A percentile compares a stretch with the other conserved stretches of the same genome.
phyloP scores from a whole-genome alignment of 441 rosid genomes.

The Breynia disticha region DNA sequence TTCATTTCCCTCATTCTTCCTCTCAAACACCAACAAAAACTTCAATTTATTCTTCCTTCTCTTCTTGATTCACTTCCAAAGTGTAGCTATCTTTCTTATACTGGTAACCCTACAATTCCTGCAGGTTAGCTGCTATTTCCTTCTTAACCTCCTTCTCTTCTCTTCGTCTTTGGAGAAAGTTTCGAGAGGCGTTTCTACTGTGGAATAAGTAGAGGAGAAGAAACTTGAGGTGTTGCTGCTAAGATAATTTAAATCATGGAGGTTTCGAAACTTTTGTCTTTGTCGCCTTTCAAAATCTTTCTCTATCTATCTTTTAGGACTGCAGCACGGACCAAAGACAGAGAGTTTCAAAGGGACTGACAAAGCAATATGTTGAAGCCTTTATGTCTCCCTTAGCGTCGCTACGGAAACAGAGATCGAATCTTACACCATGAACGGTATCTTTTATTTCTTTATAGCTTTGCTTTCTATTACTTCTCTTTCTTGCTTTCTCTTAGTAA shows the following conservation, averaged over 20 bases:
- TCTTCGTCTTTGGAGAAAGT: slow-evolving; percentile 33
- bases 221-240: slow-evolving; percentile 11
- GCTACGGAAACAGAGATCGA: too few relatives aligned
- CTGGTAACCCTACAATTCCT: not conserved
- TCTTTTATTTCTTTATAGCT: slow-evolving; percentile 12
- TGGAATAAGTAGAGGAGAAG: slow-evolving; percentile 32
- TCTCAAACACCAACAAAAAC: not conserved
- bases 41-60: slow-evolving; percentile 6
- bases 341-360: too few relatives aligned
- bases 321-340: too few relatives aligned
- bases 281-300: slow-evolving; percentile 17
- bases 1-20: slow-evolving; percentile 37
- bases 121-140: too few relatives aligned
- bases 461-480: slow-evolving; percentile 15
- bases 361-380: too few relatives aligned
- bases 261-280: slow-evolving; percentile 39
- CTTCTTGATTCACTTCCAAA: not conserved
- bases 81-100: not conserved
- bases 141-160: slow-evolving; percentile 11
- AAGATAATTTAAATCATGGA: slow-evolving; percentile 51
- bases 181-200: slow-evolving; percentile 30
- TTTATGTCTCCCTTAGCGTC: too few relatives aligned
- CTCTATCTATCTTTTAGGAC: slow-evolving; percentile 12
- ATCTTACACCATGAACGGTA: too few relatives aligned
- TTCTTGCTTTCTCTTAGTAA: slow-evolving; percentile 17